Base-by-base conservation (phyloP, 2,329 filamentous ascomycete species). In the Aureobasidium sp. region DNA sequence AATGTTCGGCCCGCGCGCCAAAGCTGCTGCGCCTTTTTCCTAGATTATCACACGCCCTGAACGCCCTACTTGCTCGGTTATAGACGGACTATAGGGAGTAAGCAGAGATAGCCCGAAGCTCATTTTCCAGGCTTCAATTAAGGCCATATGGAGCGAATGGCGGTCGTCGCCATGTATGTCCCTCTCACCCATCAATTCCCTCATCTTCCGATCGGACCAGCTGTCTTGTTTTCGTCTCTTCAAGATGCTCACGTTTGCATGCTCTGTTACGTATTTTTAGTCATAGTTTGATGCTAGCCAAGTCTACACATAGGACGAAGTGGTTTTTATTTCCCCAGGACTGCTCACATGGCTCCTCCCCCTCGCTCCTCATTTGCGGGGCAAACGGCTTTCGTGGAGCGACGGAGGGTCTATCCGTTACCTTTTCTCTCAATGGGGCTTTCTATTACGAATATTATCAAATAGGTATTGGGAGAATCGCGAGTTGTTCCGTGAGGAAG, bases 391-490 rank as follows among this genome's bases (percentile, higher is more conserved):
- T 60, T 60, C 45, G 57, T 51, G 57, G 57, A 60, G 57, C 34
- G 22, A 44, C 29, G 17, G 57, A 51, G 45, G 44, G 57, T 31
- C 44, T 59, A 20, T 48, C 15, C 42, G 55, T 48, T 59, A 34
- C 9, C 37, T 4, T 17, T 49, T 42, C 44, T 60, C 55, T 17
- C 22, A 60, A 36, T n/a, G 57, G 36, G 44, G 9, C 37, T 31
- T 60, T 60, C 41, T n/a, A 58, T 58, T 58, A 58, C 57, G 57
- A 60, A 49, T 60, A 60, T 60, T 60, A 60, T 42, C 57, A 60
- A 53, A 60, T 60, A 51, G 45, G 34, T 51, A 60, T 37, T 60
- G 57, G 29, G 27, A n/a, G 27, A 41, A 36, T 51, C 31, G 57
- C 45, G 45, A 60, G 9, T 51, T 60, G 22, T 51, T 25, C 57